A percentile compares a stretch with the other conserved stretches of the same genome.
Evolutionary conservation across 805 yeast species (phyloP).

Genomic region (Candida nanaspora): DNA sequence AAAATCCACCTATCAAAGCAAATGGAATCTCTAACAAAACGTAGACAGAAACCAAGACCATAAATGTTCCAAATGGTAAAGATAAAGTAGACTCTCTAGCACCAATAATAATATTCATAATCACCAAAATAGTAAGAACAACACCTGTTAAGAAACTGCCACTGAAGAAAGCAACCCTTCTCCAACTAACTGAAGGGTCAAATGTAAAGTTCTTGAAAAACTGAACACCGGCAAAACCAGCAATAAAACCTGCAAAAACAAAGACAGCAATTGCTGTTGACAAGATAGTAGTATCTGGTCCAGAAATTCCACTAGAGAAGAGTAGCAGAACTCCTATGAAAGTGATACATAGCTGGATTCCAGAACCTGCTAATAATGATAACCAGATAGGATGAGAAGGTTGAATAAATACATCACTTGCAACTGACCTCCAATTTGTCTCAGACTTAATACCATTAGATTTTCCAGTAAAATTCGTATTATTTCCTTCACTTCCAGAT

Average conservation of each 20-base stretch:
- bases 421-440: slow-evolving; percentile 47
- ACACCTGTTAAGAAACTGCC: slow-evolving; percentile 43
- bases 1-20: slow-evolving; percentile 63
- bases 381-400: slow-evolving; percentile 45
- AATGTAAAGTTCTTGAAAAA: slow-evolving; percentile 50
- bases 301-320: slow-evolving; percentile 50
- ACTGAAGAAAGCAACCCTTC: slow-evolving; percentile 34
- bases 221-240: slow-evolving; percentile 67
- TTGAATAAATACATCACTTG: slow-evolving; percentile 44
- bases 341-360: slow-evolving; percentile 65
- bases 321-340: slow-evolving; percentile 52
- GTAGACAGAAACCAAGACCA: slow-evolving; percentile 52
- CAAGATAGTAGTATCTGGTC: slow-evolving; percentile 58
- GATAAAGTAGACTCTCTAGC: slow-evolving; percentile 69
- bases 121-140: slow-evolving; percentile 41
- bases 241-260: slow-evolving; percentile 62
- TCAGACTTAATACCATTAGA: not conserved
- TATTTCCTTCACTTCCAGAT: slow-evolving; percentile 6
- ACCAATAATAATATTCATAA: slow-evolving; percentile 67
- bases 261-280: slow-evolving; percentile 54
- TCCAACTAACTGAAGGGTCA: slow-evolving; percentile 29
- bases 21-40: slow-evolving; percentile 67
- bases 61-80: slow-evolving; percentile 69
- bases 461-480: not conserved
- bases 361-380: slow-evolving; percentile 59